These are phyloP conservation scores for Acephala macrosclerotiorum DNA, from an alignment of 2,329 filamentous ascomycete species.

Conservation along the genomic window DNA sequence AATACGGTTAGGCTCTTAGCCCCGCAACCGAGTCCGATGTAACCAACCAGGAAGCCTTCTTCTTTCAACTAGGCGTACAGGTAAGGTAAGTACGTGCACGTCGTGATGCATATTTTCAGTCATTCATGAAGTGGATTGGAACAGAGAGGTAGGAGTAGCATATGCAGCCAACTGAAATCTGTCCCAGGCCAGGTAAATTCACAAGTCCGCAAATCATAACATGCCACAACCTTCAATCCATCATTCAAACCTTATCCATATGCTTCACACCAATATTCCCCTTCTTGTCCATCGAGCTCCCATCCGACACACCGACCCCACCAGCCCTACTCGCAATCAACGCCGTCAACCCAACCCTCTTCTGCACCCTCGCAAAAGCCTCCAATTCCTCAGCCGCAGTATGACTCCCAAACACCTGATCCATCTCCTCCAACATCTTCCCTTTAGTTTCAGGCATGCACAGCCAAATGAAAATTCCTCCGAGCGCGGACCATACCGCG, in stretches of 20 bases:
- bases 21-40: no score
- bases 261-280: conserved; percentile 1
- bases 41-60: no score
- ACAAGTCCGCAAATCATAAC: no score
- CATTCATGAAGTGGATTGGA: no score
- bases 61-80: no score
- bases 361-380: conserved; percentile 20
- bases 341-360: conserved; percentile 19
- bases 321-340: conserved; percentile 15
- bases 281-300: conserved; percentile 7
- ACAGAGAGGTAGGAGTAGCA: no score
- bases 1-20: no score
- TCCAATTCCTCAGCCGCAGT: conserved; percentile 39
- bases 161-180: no score
- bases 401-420: conserved; percentile 55
- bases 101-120: no score
- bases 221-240: not conserved
- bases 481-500: conserved; percentile 53
- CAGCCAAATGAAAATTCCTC: conserved; percentile 56
- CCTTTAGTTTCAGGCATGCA: conserved; percentile 62
- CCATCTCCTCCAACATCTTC: conserved; percentile 60
- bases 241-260: conserved; percentile 8
- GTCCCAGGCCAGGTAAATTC: no score
- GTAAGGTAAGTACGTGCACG: no score
- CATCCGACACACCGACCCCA: not conserved